phyloP scores from a whole-genome alignment of 176 grass and related monocot genomes.

The Triticum timopheevii region DNA sequence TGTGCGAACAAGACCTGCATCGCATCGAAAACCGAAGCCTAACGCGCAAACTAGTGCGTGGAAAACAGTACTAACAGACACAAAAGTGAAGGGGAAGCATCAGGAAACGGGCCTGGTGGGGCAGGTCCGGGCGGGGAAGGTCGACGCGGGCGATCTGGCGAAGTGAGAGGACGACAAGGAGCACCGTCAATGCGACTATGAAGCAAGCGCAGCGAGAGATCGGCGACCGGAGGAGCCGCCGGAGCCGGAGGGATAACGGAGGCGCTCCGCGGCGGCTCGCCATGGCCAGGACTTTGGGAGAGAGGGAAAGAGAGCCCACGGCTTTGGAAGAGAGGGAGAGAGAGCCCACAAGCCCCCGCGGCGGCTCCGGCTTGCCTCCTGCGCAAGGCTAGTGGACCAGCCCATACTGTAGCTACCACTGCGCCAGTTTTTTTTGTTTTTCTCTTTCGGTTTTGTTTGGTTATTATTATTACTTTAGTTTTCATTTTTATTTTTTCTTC shows the following conservation, averaged over 20 bases:
- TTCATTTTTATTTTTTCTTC: no score
- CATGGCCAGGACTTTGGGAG: neutral
- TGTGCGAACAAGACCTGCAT: neutral
- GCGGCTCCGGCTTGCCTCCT: no score
- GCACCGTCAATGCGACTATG: slow-evolving; percentile 37
- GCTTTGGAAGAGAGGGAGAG: no score
- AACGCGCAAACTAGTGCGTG: neutral
- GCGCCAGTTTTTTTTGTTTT: no score
- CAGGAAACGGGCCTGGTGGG: slow-evolving; percentile 23
- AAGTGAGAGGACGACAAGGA: slow-evolving; percentile 59
- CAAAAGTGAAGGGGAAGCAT: neutral
- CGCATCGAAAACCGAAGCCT: neutral
- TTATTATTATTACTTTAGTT: no score
- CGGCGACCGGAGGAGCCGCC: slow-evolving; percentile 32
- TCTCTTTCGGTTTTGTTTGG: no score
- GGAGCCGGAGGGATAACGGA: slow-evolving; percentile 17
- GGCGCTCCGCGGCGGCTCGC: slow-evolving; percentile 22
- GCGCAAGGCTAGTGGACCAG: no score
- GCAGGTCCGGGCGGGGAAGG: slow-evolving; percentile 13
- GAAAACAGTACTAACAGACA: neutral
- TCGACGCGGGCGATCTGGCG: slow-evolving; percentile 61
- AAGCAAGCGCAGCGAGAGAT: slow-evolving; percentile 44
- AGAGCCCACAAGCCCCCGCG: no score
- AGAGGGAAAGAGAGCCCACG: neutral
- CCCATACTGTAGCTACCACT: no score